Conservation (phyloP, 257 asterid species). For the Solanum lycopersicoides region DNA sequence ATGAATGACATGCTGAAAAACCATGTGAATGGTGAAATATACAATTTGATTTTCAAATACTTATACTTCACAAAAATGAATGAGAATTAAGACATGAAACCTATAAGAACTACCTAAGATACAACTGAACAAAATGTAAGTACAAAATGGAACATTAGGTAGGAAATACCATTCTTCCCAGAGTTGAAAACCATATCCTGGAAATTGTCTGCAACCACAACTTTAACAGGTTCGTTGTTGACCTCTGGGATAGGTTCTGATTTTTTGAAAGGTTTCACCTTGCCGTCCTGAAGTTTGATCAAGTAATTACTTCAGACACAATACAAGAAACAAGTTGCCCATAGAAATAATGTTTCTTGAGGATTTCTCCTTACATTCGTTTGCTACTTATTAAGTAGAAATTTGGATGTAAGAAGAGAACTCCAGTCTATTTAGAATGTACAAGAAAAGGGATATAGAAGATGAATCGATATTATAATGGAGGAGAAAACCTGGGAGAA, state of each 20-base stretch:
- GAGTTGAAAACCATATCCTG: constrained; percentile 54
- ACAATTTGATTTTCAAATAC: background rate
- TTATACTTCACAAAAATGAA: background rate
- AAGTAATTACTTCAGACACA: background rate
- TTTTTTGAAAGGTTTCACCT: constrained; percentile 39
- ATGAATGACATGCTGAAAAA: background rate
- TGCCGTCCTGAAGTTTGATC: constrained; percentile 43
- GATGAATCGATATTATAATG: background rate
- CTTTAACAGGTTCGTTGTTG: constrained; percentile 65
- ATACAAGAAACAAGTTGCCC: background rate
- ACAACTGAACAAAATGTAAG: background rate
- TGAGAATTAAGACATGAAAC: no score
- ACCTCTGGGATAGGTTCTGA: constrained; percentile 68
- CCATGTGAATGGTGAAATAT: background rate
- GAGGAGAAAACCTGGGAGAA: background rate
- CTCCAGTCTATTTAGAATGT: background rate
- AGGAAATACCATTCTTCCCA: constrained; percentile 42
- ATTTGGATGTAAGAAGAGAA: background rate
- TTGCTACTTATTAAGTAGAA: background rate
- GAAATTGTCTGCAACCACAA: constrained; percentile 66
- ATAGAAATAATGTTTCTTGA: background rate
- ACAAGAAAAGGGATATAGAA: background rate
- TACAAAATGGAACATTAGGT: background rate
- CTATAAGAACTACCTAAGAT: background rate
- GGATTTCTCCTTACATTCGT: background rate